A percentile compares a stretch with the other conserved stretches of the same genome.
phyloP scores from a whole-genome alignment of 2,329 filamentous ascomycete genomes.

The Parasarocladium wereldwijsianum region DNA sequence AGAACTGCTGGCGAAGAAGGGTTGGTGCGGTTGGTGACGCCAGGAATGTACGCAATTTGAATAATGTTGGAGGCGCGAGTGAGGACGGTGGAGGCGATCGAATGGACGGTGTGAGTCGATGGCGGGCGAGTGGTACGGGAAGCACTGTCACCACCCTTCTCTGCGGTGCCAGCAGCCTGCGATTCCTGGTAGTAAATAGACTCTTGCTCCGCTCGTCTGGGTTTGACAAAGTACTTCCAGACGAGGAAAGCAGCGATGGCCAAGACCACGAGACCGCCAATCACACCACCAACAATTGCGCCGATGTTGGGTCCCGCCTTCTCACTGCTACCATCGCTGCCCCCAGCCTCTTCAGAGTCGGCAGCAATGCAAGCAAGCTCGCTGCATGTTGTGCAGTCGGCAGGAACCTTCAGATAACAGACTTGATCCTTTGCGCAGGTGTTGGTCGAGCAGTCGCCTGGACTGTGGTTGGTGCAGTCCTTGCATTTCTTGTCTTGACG shows the following conservation, averaged over 20 bases:
- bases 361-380: slow-evolving; percentile 29
- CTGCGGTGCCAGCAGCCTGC: slow-evolving; percentile 23
- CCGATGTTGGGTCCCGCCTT: slow-evolving; percentile 62
- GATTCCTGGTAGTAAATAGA: slow-evolving; percentile 40
- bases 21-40: slow-evolving; percentile 82
- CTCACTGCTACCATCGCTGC: slow-evolving; percentile 14
- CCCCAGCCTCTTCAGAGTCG: slow-evolving; percentile 9
- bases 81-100: slow-evolving; percentile 87
- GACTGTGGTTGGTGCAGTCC: slow-evolving; percentile 26
- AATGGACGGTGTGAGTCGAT: slow-evolving; percentile 75
- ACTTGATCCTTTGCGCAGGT: slow-evolving; percentile 23
- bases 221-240: slow-evolving; percentile 80
- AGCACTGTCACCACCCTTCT: slow-evolving; percentile 34
- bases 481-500: slow-evolving; percentile 27
- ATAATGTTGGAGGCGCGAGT: slow-evolving; percentile 98
- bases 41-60: slow-evolving; percentile 97
- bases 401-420: slow-evolving; percentile 30
- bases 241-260: slow-evolving; percentile 64
- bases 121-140: slow-evolving; percentile 39
- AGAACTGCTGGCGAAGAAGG: slow-evolving; percentile 68
- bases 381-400: slow-evolving; percentile 30
- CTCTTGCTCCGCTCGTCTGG: slow-evolving; percentile 48
- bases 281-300: slow-evolving; percentile 74
- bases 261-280: slow-evolving; percentile 68
- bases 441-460: slow-evolving; percentile 18